phyloP scores from a whole-genome alignment of 2,329 filamentous ascomycete species.

The Mycosphaerelloides madeirae region DNA sequence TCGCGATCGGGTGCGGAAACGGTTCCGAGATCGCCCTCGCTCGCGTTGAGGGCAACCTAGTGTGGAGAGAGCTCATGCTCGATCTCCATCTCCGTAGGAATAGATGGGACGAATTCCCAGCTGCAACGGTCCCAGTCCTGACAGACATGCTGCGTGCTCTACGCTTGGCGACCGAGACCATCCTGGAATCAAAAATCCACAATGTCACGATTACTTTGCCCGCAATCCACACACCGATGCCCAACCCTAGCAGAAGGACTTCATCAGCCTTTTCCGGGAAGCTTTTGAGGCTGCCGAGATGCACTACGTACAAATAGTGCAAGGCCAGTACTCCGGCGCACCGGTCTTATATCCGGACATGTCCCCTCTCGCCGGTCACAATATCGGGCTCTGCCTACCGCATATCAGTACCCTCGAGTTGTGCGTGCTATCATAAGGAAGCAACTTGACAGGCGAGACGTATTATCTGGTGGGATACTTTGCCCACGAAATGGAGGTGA shows the following conservation, averaged over 20 bases:
- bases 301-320: neutral
- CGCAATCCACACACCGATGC: neutral
- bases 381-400: conserved; percentile 1
- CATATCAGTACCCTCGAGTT: neutral
- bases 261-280: neutral
- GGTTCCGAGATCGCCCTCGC: neutral
- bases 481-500: neutral
- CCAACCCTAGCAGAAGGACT: neutral
- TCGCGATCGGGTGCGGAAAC: neutral
- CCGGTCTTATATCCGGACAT: neutral
- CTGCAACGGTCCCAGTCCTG: neutral
- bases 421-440: neutral
- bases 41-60: neutral
- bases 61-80: neutral
- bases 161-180: too few species aligned
- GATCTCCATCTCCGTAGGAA: neutral
- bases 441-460: neutral
- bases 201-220: neutral
- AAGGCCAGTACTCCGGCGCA: neutral
- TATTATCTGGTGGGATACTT: conserved; percentile 1
- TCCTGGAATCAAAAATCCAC: neutral
- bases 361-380: neutral
- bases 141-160: neutral
- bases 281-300: neutral
- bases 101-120: neutral